Evolutionary conservation across 2,329 filamentous ascomycete species (phyloP).

Genomic region (Hypoxylon sp.): DNA sequence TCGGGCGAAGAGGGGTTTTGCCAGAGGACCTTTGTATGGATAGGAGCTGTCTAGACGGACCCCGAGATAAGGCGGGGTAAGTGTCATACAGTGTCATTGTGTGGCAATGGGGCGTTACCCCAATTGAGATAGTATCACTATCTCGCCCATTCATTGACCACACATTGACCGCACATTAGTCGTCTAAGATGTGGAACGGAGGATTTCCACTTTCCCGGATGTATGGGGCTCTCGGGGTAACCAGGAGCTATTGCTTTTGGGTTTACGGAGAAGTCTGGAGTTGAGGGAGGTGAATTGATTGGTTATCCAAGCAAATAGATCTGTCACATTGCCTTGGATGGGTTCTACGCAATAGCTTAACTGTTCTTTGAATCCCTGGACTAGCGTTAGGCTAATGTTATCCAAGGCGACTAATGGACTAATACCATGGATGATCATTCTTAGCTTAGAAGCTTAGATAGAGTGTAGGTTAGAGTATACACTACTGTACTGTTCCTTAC

Average conservation of each 20-base stretch:
- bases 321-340: constrained; percentile 20
- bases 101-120: constrained; percentile 33
- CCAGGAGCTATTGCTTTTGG: constrained; percentile 2
- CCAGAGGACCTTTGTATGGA: constrained; percentile 17
- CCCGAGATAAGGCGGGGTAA: constrained; percentile 41
- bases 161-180: constrained; percentile 4
- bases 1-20: not conserved
- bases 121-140: constrained; percentile 23
- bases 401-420: not conserved
- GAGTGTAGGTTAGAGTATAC: no score
- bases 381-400: not conserved
- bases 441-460: not conserved
- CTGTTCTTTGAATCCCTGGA: not conserved
- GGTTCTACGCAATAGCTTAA: not conserved
- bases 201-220: constrained; percentile 42
- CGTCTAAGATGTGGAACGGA: constrained; percentile 16
- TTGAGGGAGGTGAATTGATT: constrained; percentile 32
- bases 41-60: not conserved
- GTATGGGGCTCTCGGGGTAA: constrained; percentile 35
- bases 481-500: no score
- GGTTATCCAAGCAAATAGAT: constrained; percentile 7
- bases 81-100: constrained; percentile 19
- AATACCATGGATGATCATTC: not conserved
- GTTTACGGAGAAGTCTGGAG: constrained; percentile 34
- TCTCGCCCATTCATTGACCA: constrained; percentile 2